Evolutionary conservation across 306 rosid genomes (phyloP).

Genomic region (Fragaria nilgerrensis): DNA sequence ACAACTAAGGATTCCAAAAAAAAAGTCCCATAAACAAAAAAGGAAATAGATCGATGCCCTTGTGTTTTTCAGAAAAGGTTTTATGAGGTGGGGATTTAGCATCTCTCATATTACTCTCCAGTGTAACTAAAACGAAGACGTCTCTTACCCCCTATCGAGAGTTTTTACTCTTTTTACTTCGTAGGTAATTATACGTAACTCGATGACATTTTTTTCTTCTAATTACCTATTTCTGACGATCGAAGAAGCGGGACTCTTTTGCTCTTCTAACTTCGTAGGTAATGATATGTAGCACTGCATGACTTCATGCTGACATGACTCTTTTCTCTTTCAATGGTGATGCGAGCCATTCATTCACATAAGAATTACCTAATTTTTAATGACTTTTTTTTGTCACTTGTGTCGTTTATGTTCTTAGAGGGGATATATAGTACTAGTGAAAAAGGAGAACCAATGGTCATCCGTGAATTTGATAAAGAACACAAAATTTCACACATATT

Average conservation of each 20-base stretch:
- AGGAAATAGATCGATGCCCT: conserved; percentile 44
- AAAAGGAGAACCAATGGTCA: not conserved
- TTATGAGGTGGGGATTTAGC: conserved; percentile 58
- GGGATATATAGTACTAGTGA: not conserved
- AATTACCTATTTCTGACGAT: too few relatives aligned
- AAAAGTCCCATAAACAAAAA: conserved; percentile 32
- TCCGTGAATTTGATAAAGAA: not conserved
- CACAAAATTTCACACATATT: not conserved
- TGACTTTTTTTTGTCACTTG: not conserved
- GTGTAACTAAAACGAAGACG: not conserved
- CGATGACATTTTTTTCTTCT: too few relatives aligned
- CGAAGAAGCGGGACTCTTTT: not conserved
- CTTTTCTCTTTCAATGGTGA: not conserved
- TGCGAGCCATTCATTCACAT: not conserved
- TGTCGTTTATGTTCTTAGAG: not conserved
- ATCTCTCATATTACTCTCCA: conserved; percentile 35
- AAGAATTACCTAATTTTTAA: not conserved
- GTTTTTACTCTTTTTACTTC: too few relatives aligned
- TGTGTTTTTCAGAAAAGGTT: conserved; percentile 44
- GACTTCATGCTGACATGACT: too few relatives aligned
- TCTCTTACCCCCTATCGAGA: too few relatives aligned
- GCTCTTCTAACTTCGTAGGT: not conserved
- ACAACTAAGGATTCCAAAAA: conserved; percentile 56
- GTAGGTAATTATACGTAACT: too few relatives aligned
- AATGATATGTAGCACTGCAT: too few relatives aligned